Evolutionary conservation across 345 rosid species (phyloP).

Genomic region (Salix suchowensis): DNA sequence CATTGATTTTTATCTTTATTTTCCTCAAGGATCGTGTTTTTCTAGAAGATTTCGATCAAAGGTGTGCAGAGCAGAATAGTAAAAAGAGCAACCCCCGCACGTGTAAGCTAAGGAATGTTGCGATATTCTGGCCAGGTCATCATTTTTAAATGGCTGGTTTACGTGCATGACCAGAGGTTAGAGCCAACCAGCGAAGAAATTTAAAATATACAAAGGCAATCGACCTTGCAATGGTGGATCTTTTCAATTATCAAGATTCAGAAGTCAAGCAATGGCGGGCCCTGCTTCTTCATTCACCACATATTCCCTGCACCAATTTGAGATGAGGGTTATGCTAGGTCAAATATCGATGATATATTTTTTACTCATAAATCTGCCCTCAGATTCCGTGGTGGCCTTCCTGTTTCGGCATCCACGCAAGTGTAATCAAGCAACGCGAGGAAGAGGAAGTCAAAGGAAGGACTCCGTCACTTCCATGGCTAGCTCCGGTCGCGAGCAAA

Average conservation of each 20-base stretch:
- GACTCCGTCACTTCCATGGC: neutral
- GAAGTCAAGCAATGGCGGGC: slow-evolving; percentile 46
- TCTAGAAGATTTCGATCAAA: slow-evolving; percentile 15
- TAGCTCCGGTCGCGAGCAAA: neutral
- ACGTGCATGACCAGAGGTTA: slow-evolving; percentile 10
- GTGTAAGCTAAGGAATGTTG: neutral
- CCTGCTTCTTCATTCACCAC: slow-evolving; percentile 28
- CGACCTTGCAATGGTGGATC: neutral
- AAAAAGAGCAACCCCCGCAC: neutral
- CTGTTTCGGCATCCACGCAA: too few species aligned
- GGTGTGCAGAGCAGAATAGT: neutral
- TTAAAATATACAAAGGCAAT: slow-evolving; percentile 12
- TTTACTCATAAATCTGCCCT: neutral
- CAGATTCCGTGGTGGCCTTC: too few species aligned
- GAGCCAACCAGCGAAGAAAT: neutral
- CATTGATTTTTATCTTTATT: slow-evolving; percentile 6
- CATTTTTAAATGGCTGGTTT: neutral
- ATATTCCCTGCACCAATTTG: slow-evolving; percentile 4
- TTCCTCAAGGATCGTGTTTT: neutral
- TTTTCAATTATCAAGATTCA: slow-evolving; percentile 23
- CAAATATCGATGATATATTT: neutral
- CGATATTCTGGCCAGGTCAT: neutral
- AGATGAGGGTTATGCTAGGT: neutral
- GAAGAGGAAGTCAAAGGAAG: too few species aligned
- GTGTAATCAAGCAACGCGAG: too few species aligned